A percentile compares a stretch with the other conserved stretches of the same genome.
Conservation (phyloP, 139 green algal genomes). For the Chlamydomonas sp. region DNA sequence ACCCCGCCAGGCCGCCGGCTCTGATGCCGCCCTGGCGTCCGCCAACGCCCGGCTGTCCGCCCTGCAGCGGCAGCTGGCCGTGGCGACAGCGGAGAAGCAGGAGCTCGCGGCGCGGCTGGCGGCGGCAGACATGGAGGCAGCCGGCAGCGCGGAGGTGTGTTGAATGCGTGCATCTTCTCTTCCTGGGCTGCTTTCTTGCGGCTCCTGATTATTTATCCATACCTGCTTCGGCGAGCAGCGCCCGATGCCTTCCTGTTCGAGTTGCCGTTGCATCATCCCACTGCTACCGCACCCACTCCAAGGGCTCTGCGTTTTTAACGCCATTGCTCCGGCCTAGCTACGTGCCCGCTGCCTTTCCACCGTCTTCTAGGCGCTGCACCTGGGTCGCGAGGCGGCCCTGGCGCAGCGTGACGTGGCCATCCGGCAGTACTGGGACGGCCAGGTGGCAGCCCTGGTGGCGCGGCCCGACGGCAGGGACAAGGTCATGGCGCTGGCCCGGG, state of each 20-base stretch:
- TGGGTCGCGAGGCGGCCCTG: conserved; percentile 23
- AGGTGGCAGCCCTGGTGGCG: conserved; percentile 47
- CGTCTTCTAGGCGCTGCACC: conserved; percentile 5
- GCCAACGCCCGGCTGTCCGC: conserved; percentile 6
- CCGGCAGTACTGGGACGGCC: conserved; percentile 57
- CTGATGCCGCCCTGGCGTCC: neutral
- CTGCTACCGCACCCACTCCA: neutral
- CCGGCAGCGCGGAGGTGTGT: conserved; percentile 17
- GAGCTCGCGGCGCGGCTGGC: conserved; percentile 37
- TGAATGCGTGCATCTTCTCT: no score
- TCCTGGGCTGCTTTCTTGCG: no score
- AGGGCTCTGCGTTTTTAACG: no score
- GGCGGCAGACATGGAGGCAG: conserved; percentile 46
- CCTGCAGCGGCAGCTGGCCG: conserved; percentile 45
- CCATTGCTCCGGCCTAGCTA: no score
- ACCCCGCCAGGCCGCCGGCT: conserved; percentile 2
- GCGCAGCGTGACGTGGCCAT: conserved; percentile 49
- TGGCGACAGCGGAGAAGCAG: conserved; percentile 20
- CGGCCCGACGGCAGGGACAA: conserved; percentile 43
- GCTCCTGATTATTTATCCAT: no score
- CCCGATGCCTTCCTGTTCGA: no score
- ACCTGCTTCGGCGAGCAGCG: no score
- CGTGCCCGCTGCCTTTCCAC: no score
- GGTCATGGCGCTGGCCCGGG: conserved; percentile 58
- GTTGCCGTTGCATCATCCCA: neutral